These are phyloP conservation scores for Globisporangium irregulare DNA, from an alignment of 352 stramenopile genomes.

Conservation along the genomic window DNA sequence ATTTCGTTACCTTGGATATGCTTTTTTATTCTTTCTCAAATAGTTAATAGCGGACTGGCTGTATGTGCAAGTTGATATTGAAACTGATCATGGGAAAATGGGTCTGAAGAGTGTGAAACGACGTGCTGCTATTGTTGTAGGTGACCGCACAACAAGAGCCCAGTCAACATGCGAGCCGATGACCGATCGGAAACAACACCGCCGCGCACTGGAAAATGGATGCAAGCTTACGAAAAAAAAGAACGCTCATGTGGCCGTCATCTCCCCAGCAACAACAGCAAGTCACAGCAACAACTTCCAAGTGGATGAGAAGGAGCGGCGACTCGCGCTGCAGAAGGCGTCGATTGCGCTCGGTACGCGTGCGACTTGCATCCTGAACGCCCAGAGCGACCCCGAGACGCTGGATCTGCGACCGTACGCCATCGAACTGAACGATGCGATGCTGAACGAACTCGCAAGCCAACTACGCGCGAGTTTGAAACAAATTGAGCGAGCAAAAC, in stretches of 20 bases:
- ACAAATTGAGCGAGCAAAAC: constrained; percentile 5
- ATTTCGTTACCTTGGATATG: background rate
- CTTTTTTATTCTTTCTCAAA: constrained; percentile 11
- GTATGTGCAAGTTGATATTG: background rate
- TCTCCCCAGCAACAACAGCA: background rate
- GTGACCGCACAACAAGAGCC: background rate
- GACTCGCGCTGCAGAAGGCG: constrained; percentile 31
- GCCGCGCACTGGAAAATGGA: constrained; percentile 1
- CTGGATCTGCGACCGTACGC: constrained; percentile 50
- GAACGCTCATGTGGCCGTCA: background rate
- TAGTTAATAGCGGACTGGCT: constrained; percentile 3
- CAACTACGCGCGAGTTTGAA: constrained; percentile 46
- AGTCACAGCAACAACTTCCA: constrained; percentile 34
- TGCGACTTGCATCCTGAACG: constrained; percentile 48
- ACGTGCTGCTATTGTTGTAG: background rate
- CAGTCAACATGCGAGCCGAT: constrained; percentile 9
- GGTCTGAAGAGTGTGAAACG: constrained; percentile 7
- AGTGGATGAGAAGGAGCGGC: constrained; percentile 34
- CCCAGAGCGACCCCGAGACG: constrained; percentile 48
- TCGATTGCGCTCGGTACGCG: constrained; percentile 38
- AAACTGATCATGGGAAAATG: constrained; percentile 4
- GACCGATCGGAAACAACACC: constrained; percentile 12
- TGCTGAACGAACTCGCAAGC: constrained; percentile 58
- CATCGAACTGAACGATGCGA: constrained; percentile 43
- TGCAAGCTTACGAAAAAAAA: constrained; percentile 14